Base-by-base conservation (phyloP, 306 rosid genomes). In the Castanea sativa region DNA sequence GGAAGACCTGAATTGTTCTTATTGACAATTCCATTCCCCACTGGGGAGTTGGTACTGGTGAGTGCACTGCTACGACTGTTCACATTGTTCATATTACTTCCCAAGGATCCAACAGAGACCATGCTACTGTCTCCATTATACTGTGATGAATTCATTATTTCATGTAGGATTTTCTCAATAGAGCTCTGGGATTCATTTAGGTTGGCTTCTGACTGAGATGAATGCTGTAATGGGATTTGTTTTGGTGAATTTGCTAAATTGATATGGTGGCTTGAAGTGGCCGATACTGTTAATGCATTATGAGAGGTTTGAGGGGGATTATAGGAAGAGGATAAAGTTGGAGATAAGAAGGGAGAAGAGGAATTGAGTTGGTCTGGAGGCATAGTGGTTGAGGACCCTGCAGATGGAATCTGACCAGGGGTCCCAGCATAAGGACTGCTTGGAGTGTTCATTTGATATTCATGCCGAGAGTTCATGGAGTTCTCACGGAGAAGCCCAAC, bases 401-500 rank as follows among this genome's bases (percentile, higher is more conserved):
- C 96, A 49, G 98, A 91, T 69, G 96, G 93, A 74, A 93, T 88
- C 86, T 90, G 93, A 84, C 86, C 94, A 70, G 94, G 85, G 78
- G 80, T 84, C 69, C 95, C 95, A 55, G 92, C 97, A 76, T 92
- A 92, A 6, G 97, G 94, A 81, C 93, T 92, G 89, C 78, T 85
- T 76, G 93, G 88, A 83, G 90, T 91, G 79, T 90, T 89, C 89
- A 91, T 84, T 6, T 93, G 81, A 83, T 45, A 89, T 80, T 84
- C 92, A 71, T 88, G 98, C 82, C 98, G 83, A 74, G 94, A 87
- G 76, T 91, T 93, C 91, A 95, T 88, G 9, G 99, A 96, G 83
- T 96, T 93, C 79, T 96, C 98, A 80, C 86, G 97, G 67, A 93
- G 94, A 77, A 93, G 94, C 57, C 99, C 98, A 74, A 84, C 99